Conservation (phyloP, 257 asterid species). For the Solanum okadae region DNA sequence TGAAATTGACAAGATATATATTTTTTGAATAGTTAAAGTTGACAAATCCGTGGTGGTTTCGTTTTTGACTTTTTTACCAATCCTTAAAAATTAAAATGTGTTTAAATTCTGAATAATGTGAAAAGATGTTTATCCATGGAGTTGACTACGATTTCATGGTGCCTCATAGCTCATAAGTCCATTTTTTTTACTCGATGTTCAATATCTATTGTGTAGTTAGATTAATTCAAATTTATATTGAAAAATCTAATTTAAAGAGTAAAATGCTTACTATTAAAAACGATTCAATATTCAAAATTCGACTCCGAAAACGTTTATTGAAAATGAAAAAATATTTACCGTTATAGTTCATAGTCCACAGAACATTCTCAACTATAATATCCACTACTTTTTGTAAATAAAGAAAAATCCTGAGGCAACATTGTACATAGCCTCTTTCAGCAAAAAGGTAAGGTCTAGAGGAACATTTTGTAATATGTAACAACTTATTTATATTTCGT, state of each 20-base stretch:
- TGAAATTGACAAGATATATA: neutral
- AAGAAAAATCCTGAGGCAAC: neutral
- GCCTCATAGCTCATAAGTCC: neutral
- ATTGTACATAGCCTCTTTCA: neutral
- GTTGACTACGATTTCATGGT: neutral
- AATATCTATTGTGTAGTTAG: neutral
- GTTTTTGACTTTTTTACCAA: neutral
- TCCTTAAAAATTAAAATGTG: neutral
- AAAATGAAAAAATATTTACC: neutral
- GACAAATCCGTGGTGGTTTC: neutral
- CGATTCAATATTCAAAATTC: neutral
- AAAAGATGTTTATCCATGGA: neutral
- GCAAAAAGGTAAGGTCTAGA: neutral
- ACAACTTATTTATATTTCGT: neutral
- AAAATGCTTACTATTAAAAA: neutral
- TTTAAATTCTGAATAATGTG: neutral
- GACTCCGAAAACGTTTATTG: accelerated
- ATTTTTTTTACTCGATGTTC: neutral
- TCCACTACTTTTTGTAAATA: neutral
- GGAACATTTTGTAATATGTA: neutral
- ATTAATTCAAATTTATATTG: neutral
- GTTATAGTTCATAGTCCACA: neutral
- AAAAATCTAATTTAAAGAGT: neutral
- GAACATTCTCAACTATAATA: neutral
- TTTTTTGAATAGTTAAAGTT: neutral